phyloP scores from a whole-genome alignment of 1,284 basidiomycete genomes.

The Leucoagaricus sp. region DNA sequence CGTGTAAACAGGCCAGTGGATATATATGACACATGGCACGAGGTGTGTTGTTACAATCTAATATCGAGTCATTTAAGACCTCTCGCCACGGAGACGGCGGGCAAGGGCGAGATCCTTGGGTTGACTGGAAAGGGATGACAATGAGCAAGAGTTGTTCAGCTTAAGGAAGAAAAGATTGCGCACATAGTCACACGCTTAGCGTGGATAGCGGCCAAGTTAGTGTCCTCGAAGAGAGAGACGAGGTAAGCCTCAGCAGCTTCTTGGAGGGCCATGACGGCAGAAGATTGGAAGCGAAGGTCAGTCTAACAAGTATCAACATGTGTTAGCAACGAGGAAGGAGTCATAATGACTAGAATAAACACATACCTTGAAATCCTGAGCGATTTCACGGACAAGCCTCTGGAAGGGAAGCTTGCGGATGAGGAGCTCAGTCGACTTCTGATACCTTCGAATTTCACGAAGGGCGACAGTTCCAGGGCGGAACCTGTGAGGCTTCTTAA shows the following conservation, averaged over 20 bases:
- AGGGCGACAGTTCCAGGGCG: conserved; percentile 98
- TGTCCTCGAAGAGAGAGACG: conserved; percentile 92
- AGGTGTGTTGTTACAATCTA: conserved; percentile 5
- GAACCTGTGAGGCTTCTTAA: conserved; percentile 98
- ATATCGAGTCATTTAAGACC: conserved; percentile 55
- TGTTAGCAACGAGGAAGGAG: conserved; percentile 9
- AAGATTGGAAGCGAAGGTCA: conserved; percentile 97
- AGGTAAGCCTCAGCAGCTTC: conserved; percentile 97
- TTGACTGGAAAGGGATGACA: conserved; percentile 45
- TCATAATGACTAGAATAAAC: background rate
- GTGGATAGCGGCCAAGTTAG: conserved; percentile 92
- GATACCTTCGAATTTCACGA: conserved; percentile 97
- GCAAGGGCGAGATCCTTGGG: conserved; percentile 89
- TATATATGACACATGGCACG: background rate
- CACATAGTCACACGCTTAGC: conserved; percentile 89
- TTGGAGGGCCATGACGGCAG: conserved; percentile 94
- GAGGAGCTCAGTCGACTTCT: conserved; percentile 94
- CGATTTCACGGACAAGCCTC: conserved; percentile 94
- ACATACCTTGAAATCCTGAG: conserved; percentile 86
- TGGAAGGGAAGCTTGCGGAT: conserved; percentile 98
- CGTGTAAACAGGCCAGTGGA: background rate
- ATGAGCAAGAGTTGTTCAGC: conserved; percentile 18
- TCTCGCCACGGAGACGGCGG: conserved; percentile 87
- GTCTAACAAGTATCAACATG: conserved; percentile 47
- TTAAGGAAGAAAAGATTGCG: conserved; percentile 22